These are phyloP conservation scores for Boletus reticulatus DNA, from an alignment of 768 basidiomycete species.

Conservation along the genomic window DNA sequence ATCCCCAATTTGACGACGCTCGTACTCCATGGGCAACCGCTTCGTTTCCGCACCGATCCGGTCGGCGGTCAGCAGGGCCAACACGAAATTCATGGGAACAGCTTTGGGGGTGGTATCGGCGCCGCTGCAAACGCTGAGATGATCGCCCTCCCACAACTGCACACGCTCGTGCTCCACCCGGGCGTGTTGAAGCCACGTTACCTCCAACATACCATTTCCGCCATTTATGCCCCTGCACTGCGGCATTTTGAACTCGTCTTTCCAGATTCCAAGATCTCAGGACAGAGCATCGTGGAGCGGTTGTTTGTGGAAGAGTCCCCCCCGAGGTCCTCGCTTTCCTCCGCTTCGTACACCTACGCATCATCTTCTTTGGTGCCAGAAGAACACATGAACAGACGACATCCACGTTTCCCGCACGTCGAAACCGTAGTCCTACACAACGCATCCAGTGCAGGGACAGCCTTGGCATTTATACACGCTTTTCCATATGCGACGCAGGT, in stretches of 20 bases:
- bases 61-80: slow-evolving; percentile 5
- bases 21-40: slow-evolving; percentile 27
- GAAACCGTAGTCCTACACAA: slow-evolving; percentile 28
- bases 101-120: neutral
- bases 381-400: slow-evolving; percentile 5
- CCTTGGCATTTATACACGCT: slow-evolving; percentile 25
- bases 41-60: slow-evolving; percentile 23
- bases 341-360: neutral
- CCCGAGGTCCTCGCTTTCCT: neutral
- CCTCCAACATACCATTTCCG: slow-evolving; percentile 29
- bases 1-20: slow-evolving; percentile 26
- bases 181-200: slow-evolving; percentile 31
- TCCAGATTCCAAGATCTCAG: slow-evolving; percentile 28
- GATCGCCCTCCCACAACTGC: slow-evolving; percentile 26
- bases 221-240: slow-evolving; percentile 26
- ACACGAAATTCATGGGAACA: neutral
- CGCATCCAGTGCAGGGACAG: slow-evolving; percentile 21
- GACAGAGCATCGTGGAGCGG: slow-evolving; percentile 26
- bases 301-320: slow-evolving; percentile 17
- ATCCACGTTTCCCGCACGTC: slow-evolving; percentile 26
- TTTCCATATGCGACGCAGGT: slow-evolving; percentile 21
- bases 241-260: slow-evolving; percentile 34
- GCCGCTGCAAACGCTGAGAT: neutral
- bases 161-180: slow-evolving; percentile 30
- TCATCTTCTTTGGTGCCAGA: neutral